Base-by-base conservation (phyloP, 306 rosid species). In the Crotalaria pallida region DNA sequence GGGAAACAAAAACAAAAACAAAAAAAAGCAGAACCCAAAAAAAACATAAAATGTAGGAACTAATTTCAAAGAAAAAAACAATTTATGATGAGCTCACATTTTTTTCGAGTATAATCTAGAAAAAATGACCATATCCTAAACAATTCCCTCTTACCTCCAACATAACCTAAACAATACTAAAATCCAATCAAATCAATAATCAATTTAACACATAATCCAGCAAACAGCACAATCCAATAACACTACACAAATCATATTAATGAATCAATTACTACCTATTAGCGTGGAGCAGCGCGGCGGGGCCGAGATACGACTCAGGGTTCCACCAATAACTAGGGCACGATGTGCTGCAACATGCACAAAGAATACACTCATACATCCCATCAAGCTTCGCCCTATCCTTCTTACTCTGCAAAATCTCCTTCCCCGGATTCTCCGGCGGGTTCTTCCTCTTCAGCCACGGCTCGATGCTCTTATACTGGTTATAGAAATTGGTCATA, bases 251-350 rank as follows among this genome's bases (percentile, higher is more conserved):
- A n/a, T n/a, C n/a, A n/a, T n/a, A n/a, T n/a, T n/a, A n/a, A n/a
- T n/a, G n/a, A n/a, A n/a, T n/a, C n/a, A n/a, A n/a, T n/a, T n/a
- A n/a, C n/a, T 86, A 95, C 99, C 99, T 82, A 67, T 95, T 91
- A 74, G 99, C 99, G 31, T 91, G 96, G 58, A 95, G 99, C 86
- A 95, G 68, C 13, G 99, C 96, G 0, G 99, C 99, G 2, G 99
- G 99, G 3, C 99, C 99, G 26, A 95, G 86, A 78, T 95, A 95
- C 5, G 91, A 75, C 86, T 95, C 97, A 2, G 99, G 96, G 73
- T 95, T 95, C 99, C 99, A 95, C 99, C 99, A 95, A 79, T 95
- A 95, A 80, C 99, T 95, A 18, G 99, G 99, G 84, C 99, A 95
- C 19, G 99, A 89, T 6, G 99, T 91, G 84, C 97, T 95, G 73